Conservation (phyloP, 1,139 yeast genomes). For the Candida sp. region DNA sequence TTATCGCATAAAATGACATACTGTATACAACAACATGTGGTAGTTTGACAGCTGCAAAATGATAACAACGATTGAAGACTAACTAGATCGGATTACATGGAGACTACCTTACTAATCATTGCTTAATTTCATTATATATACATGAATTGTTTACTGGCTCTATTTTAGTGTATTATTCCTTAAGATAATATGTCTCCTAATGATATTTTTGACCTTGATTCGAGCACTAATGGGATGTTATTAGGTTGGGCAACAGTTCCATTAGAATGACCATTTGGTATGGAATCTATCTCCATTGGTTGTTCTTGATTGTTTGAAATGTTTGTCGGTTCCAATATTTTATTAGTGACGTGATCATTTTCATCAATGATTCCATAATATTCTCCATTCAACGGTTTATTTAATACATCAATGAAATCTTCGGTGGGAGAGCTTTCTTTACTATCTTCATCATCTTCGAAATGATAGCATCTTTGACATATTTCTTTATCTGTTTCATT, state of each 20-base stretch:
- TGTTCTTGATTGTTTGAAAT: not conserved
- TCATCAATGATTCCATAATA: slow-evolving; percentile 29
- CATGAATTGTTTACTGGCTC: not conserved
- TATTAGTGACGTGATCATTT: slow-evolving; percentile 20
- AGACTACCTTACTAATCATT: not conserved
- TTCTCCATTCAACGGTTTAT: slow-evolving; percentile 30
- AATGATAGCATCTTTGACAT: slow-evolving; percentile 35
- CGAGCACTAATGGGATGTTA: not conserved
- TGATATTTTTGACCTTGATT: slow-evolving; percentile 16
- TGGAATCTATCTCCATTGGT: not conserved
- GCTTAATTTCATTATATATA: not conserved
- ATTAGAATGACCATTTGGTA: not conserved
- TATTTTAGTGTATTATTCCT: not conserved
- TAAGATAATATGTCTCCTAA: slow-evolving; percentile 22
- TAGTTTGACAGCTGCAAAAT: not conserved
- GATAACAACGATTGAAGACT: too few species aligned
- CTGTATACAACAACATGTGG: not conserved
- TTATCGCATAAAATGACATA: not conserved
- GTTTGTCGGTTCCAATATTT: slow-evolving; percentile 11
- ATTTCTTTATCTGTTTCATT: slow-evolving; percentile 7
- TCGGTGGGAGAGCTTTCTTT: not conserved
- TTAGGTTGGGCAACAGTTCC: not conserved
- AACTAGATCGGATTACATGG: too few species aligned
- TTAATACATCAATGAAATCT: slow-evolving; percentile 18
- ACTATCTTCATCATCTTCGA: slow-evolving; percentile 7